phyloP scores from a whole-genome alignment of 345 rosid genomes.

The Durio zibethinus region DNA sequence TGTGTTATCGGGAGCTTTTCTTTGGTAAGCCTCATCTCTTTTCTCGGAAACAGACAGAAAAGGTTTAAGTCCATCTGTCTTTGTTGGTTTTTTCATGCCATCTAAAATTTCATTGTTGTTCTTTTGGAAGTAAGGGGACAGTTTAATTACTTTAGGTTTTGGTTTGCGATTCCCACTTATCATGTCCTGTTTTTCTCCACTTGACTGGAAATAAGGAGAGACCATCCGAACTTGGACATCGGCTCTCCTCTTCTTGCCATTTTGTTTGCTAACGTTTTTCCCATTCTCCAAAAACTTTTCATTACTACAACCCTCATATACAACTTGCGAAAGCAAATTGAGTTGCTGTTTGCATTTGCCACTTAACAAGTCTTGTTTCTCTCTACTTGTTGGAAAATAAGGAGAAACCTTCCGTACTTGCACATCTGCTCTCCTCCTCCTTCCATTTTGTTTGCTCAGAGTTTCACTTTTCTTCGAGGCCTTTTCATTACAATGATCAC shows the following conservation, averaged over 20 bases:
- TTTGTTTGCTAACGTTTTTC: not conserved
- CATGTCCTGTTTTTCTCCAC: not conserved
- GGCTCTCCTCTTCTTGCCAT: not conserved
- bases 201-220: conserved; percentile 15
- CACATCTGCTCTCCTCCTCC: not conserved
- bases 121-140: conserved; percentile 37
- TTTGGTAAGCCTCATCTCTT: conserved; percentile 53
- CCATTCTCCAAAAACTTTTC: not conserved
- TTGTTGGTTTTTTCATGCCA: conserved; percentile 6
- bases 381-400: conserved; percentile 14
- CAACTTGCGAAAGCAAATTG: not conserved
- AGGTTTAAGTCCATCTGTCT: conserved; percentile 20
- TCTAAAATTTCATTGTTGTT: not conserved
- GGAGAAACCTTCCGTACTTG: conserved; percentile 34
- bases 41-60: conserved; percentile 34
- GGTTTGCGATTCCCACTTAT: not conserved
- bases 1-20: conserved; percentile 38
- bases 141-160: conserved; percentile 20
- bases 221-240: not conserved
- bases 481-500: not conserved
- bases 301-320: not conserved
- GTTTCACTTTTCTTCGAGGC: not conserved
- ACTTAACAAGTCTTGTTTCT: not conserved
- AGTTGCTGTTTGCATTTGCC: not conserved
- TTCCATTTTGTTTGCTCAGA: not conserved